Evolutionary conservation across 2,329 filamentous ascomycete genomes (phyloP).

Genomic region (Xylaria sp.): DNA sequence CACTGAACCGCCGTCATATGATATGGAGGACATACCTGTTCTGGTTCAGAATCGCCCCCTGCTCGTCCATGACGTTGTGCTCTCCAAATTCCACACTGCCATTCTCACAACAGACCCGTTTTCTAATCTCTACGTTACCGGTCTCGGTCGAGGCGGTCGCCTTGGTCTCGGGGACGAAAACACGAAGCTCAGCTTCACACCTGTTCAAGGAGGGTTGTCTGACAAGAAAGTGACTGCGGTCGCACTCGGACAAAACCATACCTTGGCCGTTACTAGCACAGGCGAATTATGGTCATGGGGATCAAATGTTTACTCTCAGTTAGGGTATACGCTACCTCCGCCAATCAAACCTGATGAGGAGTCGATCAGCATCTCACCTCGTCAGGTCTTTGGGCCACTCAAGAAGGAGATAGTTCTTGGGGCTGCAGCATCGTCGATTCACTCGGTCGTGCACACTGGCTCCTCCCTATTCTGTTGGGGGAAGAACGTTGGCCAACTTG

Average conservation of each 20-base stretch:
- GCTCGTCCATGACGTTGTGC: conserved; percentile 80
- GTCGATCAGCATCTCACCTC: conserved; percentile 81
- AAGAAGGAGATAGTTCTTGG: conserved; percentile 87
- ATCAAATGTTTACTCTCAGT: conserved; percentile 83
- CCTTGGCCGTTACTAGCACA: conserved; percentile 82
- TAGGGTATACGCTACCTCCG: conserved; percentile 82
- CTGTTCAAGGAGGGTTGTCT: conserved; percentile 79
- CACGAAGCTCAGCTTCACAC: conserved; percentile 86
- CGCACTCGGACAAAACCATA: conserved; percentile 91
- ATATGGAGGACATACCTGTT: conserved; percentile 71
- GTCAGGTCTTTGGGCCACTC: conserved; percentile 90
- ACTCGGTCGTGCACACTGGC: conserved; percentile 88
- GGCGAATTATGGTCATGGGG: conserved; percentile 98
- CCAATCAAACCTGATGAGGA: conserved; percentile 79
- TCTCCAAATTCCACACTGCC: conserved; percentile 93
- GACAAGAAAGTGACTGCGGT: conserved; percentile 81
- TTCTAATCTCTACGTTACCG: conserved; percentile 92
- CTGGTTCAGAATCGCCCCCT: conserved; percentile 78
- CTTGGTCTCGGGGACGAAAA: conserved; percentile 90
- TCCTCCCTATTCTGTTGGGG: conserved; percentile 91
- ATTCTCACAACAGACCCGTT: conserved; percentile 87
- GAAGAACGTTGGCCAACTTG: conserved; percentile 93
- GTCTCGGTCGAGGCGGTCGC: conserved; percentile 89
- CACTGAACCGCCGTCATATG: conserved; percentile 50
- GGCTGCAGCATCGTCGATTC: conserved; percentile 86